Evolutionary conservation across 2,329 filamentous ascomycete genomes (phyloP).

Genomic region (Botrytis pseudocinerea): DNA sequence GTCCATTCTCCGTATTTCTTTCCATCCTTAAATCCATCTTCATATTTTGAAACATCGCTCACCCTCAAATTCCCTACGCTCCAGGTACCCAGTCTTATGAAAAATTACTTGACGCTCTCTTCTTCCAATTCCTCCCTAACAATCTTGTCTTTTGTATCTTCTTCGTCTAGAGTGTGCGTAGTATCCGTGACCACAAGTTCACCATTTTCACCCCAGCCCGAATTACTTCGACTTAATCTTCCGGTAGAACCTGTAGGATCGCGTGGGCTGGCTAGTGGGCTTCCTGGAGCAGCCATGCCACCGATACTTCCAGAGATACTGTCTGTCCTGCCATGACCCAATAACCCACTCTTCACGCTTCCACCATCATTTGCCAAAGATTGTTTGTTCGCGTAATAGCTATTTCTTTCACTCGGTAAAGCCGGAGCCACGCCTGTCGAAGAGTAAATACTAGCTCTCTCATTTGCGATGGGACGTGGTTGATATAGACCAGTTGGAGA

Average conservation of each 20-base stretch:
- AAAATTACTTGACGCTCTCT: background rate
- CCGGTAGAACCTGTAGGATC: slow-evolving; percentile 41
- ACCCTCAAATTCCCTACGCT: background rate
- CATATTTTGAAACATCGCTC: background rate
- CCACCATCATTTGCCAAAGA: slow-evolving; percentile 63
- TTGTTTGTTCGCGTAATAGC: slow-evolving; percentile 66
- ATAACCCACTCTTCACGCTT: slow-evolving; percentile 74
- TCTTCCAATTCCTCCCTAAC: slow-evolving; percentile 1
- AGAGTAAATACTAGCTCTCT: slow-evolving; percentile 81
- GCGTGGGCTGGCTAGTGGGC: slow-evolving; percentile 61
- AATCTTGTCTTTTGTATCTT: background rate
- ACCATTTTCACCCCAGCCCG: slow-evolving; percentile 32
- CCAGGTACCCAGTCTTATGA: background rate
- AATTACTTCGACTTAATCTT: slow-evolving; percentile 38
- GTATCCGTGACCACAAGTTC: slow-evolving; percentile 3
- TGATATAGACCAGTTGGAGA: slow-evolving; percentile 51
- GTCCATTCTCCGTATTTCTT: background rate
- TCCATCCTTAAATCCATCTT: background rate
- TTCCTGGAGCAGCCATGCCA: slow-evolving; percentile 52
- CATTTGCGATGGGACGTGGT: slow-evolving; percentile 49
- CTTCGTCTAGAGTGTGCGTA: background rate
- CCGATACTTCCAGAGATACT: slow-evolving; percentile 78
- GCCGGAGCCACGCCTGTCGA: slow-evolving; percentile 67
- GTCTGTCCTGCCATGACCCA: slow-evolving; percentile 78
- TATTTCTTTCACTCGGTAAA: slow-evolving; percentile 74